Conservation (phyloP, 2,329 filamentous ascomycete genomes). For the Karstenula rhodostoma region DNA sequence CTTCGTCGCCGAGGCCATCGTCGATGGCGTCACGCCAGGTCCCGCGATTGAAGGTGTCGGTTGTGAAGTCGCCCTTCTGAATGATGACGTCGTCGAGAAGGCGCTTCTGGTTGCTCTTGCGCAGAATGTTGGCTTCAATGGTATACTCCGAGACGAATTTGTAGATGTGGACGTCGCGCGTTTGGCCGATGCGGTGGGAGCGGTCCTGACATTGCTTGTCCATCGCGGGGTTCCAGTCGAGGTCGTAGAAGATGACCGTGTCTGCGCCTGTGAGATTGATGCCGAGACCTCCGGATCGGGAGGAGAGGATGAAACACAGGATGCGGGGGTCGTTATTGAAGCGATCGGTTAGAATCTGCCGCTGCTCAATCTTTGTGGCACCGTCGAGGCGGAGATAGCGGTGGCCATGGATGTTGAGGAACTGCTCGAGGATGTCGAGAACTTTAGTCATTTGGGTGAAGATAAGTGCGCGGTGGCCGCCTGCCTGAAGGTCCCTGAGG, state of each 20-base stretch:
- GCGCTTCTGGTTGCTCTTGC: slow-evolving; percentile 96
- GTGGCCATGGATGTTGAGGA: slow-evolving; percentile 96
- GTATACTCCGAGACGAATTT: slow-evolving; percentile 70
- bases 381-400: slow-evolving; percentile 96
- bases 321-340: slow-evolving; percentile 97
- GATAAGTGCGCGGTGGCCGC: slow-evolving; percentile 92
- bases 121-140: slow-evolving; percentile 96
- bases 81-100: slow-evolving; percentile 98
- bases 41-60: slow-evolving; percentile 89
- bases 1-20: slow-evolving; percentile 65
- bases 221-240: slow-evolving; percentile 99
- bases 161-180: slow-evolving; percentile 97
- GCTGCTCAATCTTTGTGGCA: slow-evolving; percentile 94
- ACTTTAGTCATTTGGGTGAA: slow-evolving; percentile 99
- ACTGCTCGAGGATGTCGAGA: slow-evolving; percentile 94
- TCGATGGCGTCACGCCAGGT: slow-evolving; percentile 73
- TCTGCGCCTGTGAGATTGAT: slow-evolving; percentile 97
- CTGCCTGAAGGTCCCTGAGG: slow-evolving; percentile 84
- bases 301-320: slow-evolving; percentile 93
- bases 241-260: slow-evolving; percentile 99
- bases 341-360: slow-evolving; percentile 92
- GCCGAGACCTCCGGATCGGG: slow-evolving; percentile 89
- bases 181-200: slow-evolving; percentile 96
- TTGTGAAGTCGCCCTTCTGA: slow-evolving; percentile 97
- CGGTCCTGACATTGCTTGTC: slow-evolving; percentile 99